Base-by-base conservation (phyloP, 1,139 yeast species). In the Petasospora fabianii region DNA sequence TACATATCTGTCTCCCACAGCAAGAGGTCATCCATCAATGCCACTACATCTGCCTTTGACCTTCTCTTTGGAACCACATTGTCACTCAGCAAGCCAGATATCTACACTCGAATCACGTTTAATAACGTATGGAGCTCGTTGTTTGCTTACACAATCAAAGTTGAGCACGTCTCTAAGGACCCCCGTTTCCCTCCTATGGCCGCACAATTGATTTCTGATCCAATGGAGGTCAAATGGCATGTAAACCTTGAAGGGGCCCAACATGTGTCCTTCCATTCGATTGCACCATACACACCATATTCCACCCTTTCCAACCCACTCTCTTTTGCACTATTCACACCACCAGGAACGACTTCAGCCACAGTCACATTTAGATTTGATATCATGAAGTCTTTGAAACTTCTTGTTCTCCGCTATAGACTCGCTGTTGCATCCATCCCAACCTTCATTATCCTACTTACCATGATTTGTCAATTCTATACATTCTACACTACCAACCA, bases 141-240 rank as follows among this genome's bases (percentile, higher is more conserved):
- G 9, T 56, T 81, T 20, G 77, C 83, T 0, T 82, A 77, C 53
- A 67, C 62, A 18, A 54, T 80, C n/a, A 44, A 34, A n/a, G 40
- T 51, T 6, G 27, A 39, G 43, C 31, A 34, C 3, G 40, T 43
- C 12, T 42, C 36, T 3, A 5, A 30, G 1, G 13, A 44, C 3
- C 55, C 56, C 26, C 47, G 62, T 13, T 80, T 80, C 50, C 61
- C 73, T n/a, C 83, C 95, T 0, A 67, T 86, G 27, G 59, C 84
- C 4, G 70, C 87, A 39, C 96, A 87, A 59, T 73, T 75, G 63
- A 66, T 77, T 3, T 65, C 69, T n/a, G 79, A 77, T 30, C 85
- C 85, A 3, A 72, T 65, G 50, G 96, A 88, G 58, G 73, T 85
- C 0, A 87, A 86, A 59, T 86, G 92, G 85, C 83, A 79, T 51